phyloP scores from a whole-genome alignment of 805 yeast species.

The Geotrichum ghanense region DNA sequence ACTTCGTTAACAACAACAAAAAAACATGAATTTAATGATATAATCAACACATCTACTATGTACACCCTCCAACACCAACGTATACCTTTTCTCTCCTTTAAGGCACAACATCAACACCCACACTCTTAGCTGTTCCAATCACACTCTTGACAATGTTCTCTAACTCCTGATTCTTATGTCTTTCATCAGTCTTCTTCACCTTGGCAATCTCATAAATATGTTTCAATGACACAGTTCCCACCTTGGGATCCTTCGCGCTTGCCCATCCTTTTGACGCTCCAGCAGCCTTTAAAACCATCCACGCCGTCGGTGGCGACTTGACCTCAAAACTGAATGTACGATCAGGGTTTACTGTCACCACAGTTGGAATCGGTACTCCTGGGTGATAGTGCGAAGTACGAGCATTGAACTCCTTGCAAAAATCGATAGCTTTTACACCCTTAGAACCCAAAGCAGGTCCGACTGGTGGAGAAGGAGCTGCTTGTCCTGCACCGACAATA shows the following conservation, averaged over 20 bases:
- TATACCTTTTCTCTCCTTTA: constrained; percentile 22
- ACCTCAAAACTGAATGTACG: constrained; percentile 76
- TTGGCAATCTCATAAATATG: constrained; percentile 93
- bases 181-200: constrained; percentile 74
- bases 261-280: constrained; percentile 71
- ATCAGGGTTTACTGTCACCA: constrained; percentile 83
- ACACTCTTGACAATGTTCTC: constrained; percentile 73
- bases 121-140: constrained; percentile 76
- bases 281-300: constrained; percentile 72
- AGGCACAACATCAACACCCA: constrained; percentile 75
- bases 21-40: no score
- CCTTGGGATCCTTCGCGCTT: constrained; percentile 28
- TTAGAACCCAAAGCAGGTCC: constrained; percentile 97
- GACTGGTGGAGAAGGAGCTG: constrained; percentile 97
- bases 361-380: constrained; percentile 83
- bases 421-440: constrained; percentile 94
- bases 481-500: constrained; percentile 94
- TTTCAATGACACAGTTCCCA: constrained; percentile 66
- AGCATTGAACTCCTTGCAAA: constrained; percentile 95
- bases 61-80: no score
- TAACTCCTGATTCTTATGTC: constrained; percentile 59
- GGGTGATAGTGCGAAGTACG: constrained; percentile 80
- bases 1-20: no score
- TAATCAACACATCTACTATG: no score
- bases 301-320: constrained; percentile 87